phyloP scores from a whole-genome alignment of 768 basidiomycete species.

The Amanita polypyramis region DNA sequence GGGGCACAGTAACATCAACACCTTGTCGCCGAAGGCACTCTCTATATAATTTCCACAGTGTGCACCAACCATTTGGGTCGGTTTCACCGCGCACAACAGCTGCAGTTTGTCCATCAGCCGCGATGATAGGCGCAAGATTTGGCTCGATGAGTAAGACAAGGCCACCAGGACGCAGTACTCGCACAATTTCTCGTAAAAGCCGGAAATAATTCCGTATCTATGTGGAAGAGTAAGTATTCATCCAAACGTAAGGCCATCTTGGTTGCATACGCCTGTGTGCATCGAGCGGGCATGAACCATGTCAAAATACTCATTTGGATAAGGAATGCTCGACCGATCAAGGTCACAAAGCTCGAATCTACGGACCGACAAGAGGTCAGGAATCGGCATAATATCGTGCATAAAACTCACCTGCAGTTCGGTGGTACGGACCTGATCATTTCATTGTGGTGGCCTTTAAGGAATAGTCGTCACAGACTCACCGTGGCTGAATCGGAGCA shows the following conservation, averaged over 20 bases:
- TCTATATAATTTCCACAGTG: slow-evolving; percentile 54
- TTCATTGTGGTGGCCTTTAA: neutral
- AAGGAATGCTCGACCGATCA: slow-evolving; percentile 49
- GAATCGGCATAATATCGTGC: neutral
- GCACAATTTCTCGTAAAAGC: slow-evolving; percentile 49
- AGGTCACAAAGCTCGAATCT: slow-evolving; percentile 70
- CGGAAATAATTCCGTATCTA: slow-evolving; percentile 56
- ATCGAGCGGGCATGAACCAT: slow-evolving; percentile 62
- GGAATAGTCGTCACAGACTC: slow-evolving; percentile 10
- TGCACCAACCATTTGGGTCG: slow-evolving; percentile 48
- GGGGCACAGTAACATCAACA: slow-evolving; percentile 49
- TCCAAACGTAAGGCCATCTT: neutral
- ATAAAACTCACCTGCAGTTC: slow-evolving; percentile 56
- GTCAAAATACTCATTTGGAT: slow-evolving; percentile 53
- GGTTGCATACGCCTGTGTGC: slow-evolving; percentile 47
- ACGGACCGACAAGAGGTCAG: slow-evolving; percentile 4
- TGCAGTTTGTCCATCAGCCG: neutral
- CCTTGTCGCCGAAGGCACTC: slow-evolving; percentile 38
- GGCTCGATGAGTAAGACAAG: slow-evolving; percentile 58
- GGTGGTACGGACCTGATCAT: slow-evolving; percentile 45
- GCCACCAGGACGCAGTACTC: slow-evolving; percentile 62
- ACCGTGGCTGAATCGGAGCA: slow-evolving; percentile 67
- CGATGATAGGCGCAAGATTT: slow-evolving; percentile 39
- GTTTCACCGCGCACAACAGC: slow-evolving; percentile 9
- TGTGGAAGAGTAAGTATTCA: neutral